Base-by-base conservation (phyloP, 75 land plant species). In the Picea sitchensis region DNA sequence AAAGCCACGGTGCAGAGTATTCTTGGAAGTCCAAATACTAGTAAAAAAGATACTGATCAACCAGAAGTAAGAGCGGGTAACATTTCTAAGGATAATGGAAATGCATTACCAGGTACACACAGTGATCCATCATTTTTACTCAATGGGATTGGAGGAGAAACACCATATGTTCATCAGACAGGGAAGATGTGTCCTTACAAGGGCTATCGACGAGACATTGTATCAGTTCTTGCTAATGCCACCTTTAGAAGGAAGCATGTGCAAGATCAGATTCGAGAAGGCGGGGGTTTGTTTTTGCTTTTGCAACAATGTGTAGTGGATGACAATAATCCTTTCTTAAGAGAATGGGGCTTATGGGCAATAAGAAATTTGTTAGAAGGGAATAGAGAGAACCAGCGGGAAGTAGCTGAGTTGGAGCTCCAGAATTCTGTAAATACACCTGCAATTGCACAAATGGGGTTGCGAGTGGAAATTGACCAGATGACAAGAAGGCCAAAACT, bases 321-420 rank as follows among this genome's bases (percentile, higher is more conserved):
- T 81, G 85, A 88, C 2, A 87, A 88, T 6, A 94, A 91, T 81
- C 92, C 95, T 20, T 94, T 83, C 73, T 83, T 90, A 80, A 91
- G 95, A 79, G 99, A 94, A 68, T 91, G 93, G 95, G 95, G 92
- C 54, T 77, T 94, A 31, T 89, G 93, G 95, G 82, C 89, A 18
- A 80, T 88, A 4, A 85, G 95, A 60, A 96, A 94, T 63, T 41
- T 96, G 77, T 64, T 94, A 72, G 93, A 94, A 82, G 88, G 82
- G 13, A 96, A 94, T 75, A 77, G 17, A 32, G 89, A 86, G 78
- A 96, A 96, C 72, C 88, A 84, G 77, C 20, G 63, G 36, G 88
- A 83, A 54, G 81, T 94, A 14, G 85, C 90, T 67, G 88, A 85
- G 62, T 65, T 96, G 79, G 90, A 94, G 83, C 64, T 90, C 73